Evolutionary conservation across 805 yeast species (phyloP), one percentile per base, ranked within the genome.

Genomic region (Martiniozyma abietophila): DNA sequence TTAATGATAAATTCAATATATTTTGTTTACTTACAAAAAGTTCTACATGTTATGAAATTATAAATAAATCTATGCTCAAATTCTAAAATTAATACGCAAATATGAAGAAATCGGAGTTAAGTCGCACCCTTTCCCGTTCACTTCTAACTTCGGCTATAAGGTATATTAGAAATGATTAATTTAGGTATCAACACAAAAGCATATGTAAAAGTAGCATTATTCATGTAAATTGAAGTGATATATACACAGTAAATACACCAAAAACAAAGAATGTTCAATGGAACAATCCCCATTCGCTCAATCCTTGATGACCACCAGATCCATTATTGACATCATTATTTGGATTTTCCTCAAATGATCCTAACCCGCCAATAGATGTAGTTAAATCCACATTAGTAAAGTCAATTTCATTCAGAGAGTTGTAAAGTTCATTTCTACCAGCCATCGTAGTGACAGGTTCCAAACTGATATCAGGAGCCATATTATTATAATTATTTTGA

Each of bases 311-410:
- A 10, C n/a, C 15, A 26, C 28, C 14, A n/a, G 15, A n/a, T 9
- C 28, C 9, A 10, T 15, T 26, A 26, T 15, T 9, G 14, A 11
- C 16, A 20, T 18, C 8, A 12, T 26, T 26, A 11, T 32, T 31
- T 8, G 27, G 12, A 2, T 16, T 14, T 5, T 27, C 35, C 18
- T 17, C 10, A 20, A 8, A 26, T 20, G 15, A 29, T 6, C 5
- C 25, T 22, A 11, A 14, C 27, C 18, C 14, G 23, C 16, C 29
- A 5, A 32, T 50, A 12, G n/a, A n/a, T n/a, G 53, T 41, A 26
- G 45, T 50, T 21, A 57, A 32, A 42, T 59, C 63, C 25, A 54
- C 64, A 38, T 58, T 58, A 6, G 64, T 59, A 38, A 58, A 59
- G 42, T 59, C 64, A 30, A 59, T 58, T 43, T 59, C 64, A 32